Evolutionary conservation across 2,329 filamentous ascomycete species (phyloP).

Genomic region (Aschersonia sp.): DNA sequence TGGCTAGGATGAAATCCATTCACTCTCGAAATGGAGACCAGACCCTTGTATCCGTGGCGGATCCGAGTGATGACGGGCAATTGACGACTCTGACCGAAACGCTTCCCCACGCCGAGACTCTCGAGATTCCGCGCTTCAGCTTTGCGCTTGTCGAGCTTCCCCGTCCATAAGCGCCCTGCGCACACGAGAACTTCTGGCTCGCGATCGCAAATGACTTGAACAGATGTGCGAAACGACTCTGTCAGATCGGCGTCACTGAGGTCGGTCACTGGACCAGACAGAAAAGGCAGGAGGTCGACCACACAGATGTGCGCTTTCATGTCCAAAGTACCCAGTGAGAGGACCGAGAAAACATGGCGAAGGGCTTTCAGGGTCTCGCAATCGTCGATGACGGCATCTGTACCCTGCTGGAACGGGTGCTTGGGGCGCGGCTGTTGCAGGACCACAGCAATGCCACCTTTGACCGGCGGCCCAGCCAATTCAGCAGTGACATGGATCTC

Average conservation of each 20-base stretch:
- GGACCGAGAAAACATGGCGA: constrained; percentile 3
- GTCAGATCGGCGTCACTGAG: constrained; percentile 1
- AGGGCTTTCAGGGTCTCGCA: constrained; percentile 6
- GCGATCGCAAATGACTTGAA: constrained; percentile 2
- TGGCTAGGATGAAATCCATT: constrained; percentile 8
- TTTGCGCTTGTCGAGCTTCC: constrained; percentile 3
- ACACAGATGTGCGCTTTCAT: constrained; percentile 3
- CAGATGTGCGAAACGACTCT: not conserved
- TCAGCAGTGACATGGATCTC: constrained; percentile 7
- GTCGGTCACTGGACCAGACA: not conserved
- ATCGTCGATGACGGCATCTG: constrained; percentile 7
- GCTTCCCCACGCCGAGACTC: constrained; percentile 3
- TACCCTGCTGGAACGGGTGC: constrained; percentile 6
- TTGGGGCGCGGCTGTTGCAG: constrained; percentile 8
- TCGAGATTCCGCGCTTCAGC: constrained; percentile 5
- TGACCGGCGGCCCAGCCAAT: constrained; percentile 5
- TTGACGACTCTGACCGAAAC: constrained; percentile 1
- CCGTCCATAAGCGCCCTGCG: constrained; percentile 4
- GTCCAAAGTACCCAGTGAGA: constrained; percentile 4
- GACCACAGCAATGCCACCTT: constrained; percentile 7
- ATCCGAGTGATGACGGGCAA: not conserved
- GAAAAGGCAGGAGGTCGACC: constrained; percentile 6
- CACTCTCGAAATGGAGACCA: constrained; percentile 3
- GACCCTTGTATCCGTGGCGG: not conserved
- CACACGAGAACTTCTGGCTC: constrained; percentile 6